phyloP scores from a whole-genome alignment of 345 rosid species.

The Hypericum androsaemum region DNA sequence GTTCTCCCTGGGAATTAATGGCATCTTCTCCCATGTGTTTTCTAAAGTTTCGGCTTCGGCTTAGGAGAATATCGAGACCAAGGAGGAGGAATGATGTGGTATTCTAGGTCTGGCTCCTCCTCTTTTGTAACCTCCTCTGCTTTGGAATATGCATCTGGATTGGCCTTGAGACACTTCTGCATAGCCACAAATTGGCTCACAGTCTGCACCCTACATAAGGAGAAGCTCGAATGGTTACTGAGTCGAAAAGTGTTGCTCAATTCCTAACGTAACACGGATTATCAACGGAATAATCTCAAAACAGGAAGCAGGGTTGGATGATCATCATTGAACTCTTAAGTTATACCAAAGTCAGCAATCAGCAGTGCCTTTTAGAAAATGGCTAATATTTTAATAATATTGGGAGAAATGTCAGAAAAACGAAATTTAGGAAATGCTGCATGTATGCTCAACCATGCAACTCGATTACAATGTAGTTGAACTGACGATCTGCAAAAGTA shows the following conservation, averaged over 20 bases:
- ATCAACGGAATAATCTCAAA: background rate
- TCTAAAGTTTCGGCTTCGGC: slow-evolving; percentile 43
- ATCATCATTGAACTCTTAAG: no score
- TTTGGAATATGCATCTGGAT: slow-evolving; percentile 65
- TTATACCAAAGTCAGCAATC: no score
- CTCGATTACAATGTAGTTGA: no score
- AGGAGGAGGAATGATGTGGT: slow-evolving; percentile 50
- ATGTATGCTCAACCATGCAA: no score
- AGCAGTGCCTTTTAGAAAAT: no score
- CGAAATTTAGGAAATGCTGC: no score
- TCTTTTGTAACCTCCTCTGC: slow-evolving; percentile 32
- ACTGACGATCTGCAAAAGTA: no score
- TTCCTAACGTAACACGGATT: background rate
- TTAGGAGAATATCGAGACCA: slow-evolving; percentile 49
- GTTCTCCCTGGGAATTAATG: no score
- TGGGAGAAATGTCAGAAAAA: no score
- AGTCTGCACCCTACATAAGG: slow-evolving; percentile 64
- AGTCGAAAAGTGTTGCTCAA: background rate
- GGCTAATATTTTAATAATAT: no score
- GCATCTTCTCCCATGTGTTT: no score
- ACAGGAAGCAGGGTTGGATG: no score
- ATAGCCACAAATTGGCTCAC: slow-evolving; percentile 74
- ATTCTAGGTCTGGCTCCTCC: slow-evolving; percentile 41
- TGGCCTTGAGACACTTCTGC: slow-evolving; percentile 69
- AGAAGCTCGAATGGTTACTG: background rate